These are phyloP conservation scores for Gonium pectorale DNA, from an alignment of 139 green algal genomes.

Conservation along the genomic window DNA sequence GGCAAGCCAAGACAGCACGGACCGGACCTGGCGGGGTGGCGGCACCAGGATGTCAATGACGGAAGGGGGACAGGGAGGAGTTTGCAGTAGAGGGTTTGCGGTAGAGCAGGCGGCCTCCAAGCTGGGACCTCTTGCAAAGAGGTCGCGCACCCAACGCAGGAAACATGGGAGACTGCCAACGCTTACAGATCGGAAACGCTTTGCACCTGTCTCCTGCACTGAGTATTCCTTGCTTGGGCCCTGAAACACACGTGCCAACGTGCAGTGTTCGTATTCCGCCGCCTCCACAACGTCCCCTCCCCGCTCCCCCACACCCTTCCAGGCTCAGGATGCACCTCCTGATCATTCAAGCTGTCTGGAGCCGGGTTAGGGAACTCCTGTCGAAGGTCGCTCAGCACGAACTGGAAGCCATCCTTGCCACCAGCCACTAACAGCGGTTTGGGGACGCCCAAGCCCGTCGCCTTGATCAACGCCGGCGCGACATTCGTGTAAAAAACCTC, in stretches of 20 bases:
- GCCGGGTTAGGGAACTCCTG: background rate
- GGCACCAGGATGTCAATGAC: background rate
- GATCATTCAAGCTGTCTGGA: background rate
- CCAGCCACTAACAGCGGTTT: background rate
- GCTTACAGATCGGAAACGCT: background rate
- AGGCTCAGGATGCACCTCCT: conserved; percentile 1
- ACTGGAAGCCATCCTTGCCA: background rate
- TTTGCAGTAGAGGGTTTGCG: background rate
- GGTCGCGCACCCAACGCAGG: background rate
- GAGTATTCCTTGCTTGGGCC: background rate
- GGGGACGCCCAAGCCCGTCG: conserved; percentile 10
- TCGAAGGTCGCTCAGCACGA: conserved; percentile 23
- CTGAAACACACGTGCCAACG: too few relatives aligned
- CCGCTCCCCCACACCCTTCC: too few relatives aligned
- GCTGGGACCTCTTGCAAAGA: background rate
- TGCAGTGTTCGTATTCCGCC: too few relatives aligned
- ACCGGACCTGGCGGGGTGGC: background rate
- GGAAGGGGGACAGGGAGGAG: background rate
- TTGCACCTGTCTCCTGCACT: background rate
- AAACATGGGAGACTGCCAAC: background rate
- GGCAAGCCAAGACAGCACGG: conserved; percentile 7
- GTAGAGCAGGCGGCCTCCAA: background rate
- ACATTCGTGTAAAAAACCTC: conserved; percentile 11
- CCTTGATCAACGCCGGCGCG: background rate
- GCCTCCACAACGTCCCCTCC: too few relatives aligned